Evolutionary conservation across 2,329 filamentous ascomycete genomes (phyloP).

Genomic region (Colletotrichum sp.): DNA sequence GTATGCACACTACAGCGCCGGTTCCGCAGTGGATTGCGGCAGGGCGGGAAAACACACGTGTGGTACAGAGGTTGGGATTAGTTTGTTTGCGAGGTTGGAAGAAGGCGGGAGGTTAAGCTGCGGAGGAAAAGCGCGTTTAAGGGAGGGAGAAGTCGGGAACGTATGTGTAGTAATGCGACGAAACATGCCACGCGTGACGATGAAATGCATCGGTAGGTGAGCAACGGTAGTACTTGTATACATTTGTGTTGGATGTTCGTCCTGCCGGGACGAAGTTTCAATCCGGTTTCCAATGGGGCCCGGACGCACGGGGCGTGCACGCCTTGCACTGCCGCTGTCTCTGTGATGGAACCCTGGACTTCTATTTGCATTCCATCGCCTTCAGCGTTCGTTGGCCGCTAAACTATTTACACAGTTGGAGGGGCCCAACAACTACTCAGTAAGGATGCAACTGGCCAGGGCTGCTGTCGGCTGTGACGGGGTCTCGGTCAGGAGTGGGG

Average conservation of each 20-base stretch:
- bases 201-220: neutral
- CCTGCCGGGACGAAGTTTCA: slow-evolving; percentile 17
- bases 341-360: neutral
- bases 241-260: neutral
- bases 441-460: neutral
- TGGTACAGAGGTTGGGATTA: neutral
- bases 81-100: neutral
- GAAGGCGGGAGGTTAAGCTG: neutral
- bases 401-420: neutral
- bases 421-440: neutral
- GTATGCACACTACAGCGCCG: neutral
- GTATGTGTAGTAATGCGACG: neutral
- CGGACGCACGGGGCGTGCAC: slow-evolving; percentile 7
- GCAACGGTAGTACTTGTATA: neutral
- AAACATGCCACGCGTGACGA: slow-evolving; percentile 7
- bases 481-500: slow-evolving; percentile 4
- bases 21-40: neutral
- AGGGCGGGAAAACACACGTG: neutral
- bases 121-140: neutral
- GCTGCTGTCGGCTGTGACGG: neutral
- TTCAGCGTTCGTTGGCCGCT: neutral
- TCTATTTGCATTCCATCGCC: neutral
- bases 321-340: neutral
- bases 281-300: slow-evolving; percentile 18
- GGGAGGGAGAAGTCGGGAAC: neutral